Conservation (phyloP, 345 rosid genomes). For the Eucalyptus sideroxylon region DNA sequence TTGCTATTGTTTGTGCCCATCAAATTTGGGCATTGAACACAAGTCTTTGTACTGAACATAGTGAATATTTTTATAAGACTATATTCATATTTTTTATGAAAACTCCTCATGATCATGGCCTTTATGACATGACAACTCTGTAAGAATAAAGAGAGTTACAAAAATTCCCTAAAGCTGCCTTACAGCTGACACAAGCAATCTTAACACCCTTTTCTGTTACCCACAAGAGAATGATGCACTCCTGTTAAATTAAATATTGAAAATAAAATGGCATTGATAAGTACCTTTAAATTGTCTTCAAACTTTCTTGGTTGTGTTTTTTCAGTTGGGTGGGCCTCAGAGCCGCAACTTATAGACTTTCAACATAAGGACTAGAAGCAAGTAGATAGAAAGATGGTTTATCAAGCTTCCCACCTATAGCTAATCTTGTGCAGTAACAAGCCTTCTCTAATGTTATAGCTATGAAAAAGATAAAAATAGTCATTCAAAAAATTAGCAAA, state of each 20-base stretch:
- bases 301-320: background rate
- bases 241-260: background rate
- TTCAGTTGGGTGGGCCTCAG: background rate
- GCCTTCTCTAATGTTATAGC: background rate
- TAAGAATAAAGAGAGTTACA: background rate
- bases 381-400: background rate
- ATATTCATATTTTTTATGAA: background rate
- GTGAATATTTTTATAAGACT: background rate
- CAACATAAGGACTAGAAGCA: background rate
- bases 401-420: background rate
- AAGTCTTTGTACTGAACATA: background rate
- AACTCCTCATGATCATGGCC: background rate
- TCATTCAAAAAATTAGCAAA: background rate
- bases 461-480: background rate
- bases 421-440: background rate
- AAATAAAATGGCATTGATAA: background rate
- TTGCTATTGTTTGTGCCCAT: background rate
- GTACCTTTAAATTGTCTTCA: background rate
- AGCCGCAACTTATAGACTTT: background rate
- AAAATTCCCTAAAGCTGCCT: background rate
- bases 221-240: background rate
- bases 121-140: background rate
- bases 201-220: background rate
- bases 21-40: background rate
- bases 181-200: background rate